Evolutionary conservation across 1,139 yeast species (phyloP), one percentile per base, ranked within the genome.

Genomic region (Arxiozyma slooffiae): DNA sequence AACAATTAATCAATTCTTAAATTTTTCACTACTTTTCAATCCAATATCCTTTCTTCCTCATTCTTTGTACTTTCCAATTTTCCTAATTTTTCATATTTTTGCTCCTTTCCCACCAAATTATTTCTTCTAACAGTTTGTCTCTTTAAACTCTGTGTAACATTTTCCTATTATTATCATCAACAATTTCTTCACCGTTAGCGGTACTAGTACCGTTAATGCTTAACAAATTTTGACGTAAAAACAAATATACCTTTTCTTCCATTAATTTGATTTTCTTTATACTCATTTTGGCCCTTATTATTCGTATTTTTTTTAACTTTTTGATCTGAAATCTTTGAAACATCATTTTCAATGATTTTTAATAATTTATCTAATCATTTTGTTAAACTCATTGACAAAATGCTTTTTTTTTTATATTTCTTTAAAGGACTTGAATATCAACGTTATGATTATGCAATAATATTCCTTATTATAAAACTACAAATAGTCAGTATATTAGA

Each of bases 371-470:
- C 50, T 37, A 60, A 48, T 17, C 56, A 55, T 9, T 50, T 48
- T 1, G 44, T n/a, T 21, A 57, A 57, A 9, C 52, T 49, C 16
- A 50, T 52, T 7, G 66, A 55, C 39, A 64, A 48, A 7, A 47
- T 46, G 14, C 58, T 44, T n/a, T n/a, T n/a, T n/a, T n/a, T n/a
- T n/a, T 53, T 47, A 18, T 53, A 41, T 1, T 18, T 34, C n/a
- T 38, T 37, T 38, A 47, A 21, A n/a, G 51, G 7, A 49, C 97
- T 63, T 89, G 90, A 70, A 86, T 88, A 64, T 89, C 89, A 38
- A 95, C 96, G 62, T 90, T 88, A 64, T 87, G 87, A 50, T 81
- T 78, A 3, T 71, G n/a, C 64, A 23, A 77, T 37, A 41, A 66
- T 57, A 50, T 60, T 63, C 20, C 55, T 50, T 61, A 64, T 55